Percentiles rank a stretch among this genome's conserved stretches.
Evolutionary conservation across 352 stramenopile genomes (phyloP).

Genomic region (Globisporangium camurandrum): DNA sequence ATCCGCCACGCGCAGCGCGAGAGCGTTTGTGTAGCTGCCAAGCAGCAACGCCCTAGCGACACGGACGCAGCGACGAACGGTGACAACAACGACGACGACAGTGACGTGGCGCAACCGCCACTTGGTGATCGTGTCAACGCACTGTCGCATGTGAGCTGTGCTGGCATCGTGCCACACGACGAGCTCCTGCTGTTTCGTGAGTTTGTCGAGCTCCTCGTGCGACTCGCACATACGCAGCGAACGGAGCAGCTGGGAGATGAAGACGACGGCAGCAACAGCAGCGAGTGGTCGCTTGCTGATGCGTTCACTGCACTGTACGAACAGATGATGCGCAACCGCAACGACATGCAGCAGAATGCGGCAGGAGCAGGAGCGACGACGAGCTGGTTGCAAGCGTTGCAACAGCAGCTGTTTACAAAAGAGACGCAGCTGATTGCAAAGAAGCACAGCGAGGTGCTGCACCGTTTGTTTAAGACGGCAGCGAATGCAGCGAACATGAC

Average conservation of each 20-base stretch:
- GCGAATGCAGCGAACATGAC: slow-evolving; percentile 5
- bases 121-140: slow-evolving; percentile 15
- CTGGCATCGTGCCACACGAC: slow-evolving; percentile 20
- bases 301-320: slow-evolving; percentile 39
- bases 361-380: no score
- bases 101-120: not conserved
- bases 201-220: slow-evolving; percentile 64
- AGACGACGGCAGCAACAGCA: slow-evolving; percentile 7
- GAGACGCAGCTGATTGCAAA: slow-evolving; percentile 29
- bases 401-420: slow-evolving; percentile 28
- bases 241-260: slow-evolving; percentile 8
- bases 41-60: not conserved
- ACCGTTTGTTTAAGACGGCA: slow-evolving; percentile 19
- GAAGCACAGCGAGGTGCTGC: slow-evolving; percentile 30
- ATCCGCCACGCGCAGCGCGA: slow-evolving; percentile 31
- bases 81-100: not conserved
- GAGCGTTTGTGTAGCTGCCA: slow-evolving; percentile 10
- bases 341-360: slow-evolving; percentile 13
- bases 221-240: slow-evolving; percentile 28
- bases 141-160: slow-evolving; percentile 11
- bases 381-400: slow-evolving; percentile 19
- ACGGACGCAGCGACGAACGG: not conserved
- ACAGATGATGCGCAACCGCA: slow-evolving; percentile 24
- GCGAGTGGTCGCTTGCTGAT: slow-evolving; percentile 29
- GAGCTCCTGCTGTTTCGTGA: slow-evolving; percentile 46